A percentile compares a stretch with the other conserved stretches of the same genome.
Evolutionary conservation across 148 eudicot species (phyloP).

Genomic region (Pharnaceum exiguum): DNA sequence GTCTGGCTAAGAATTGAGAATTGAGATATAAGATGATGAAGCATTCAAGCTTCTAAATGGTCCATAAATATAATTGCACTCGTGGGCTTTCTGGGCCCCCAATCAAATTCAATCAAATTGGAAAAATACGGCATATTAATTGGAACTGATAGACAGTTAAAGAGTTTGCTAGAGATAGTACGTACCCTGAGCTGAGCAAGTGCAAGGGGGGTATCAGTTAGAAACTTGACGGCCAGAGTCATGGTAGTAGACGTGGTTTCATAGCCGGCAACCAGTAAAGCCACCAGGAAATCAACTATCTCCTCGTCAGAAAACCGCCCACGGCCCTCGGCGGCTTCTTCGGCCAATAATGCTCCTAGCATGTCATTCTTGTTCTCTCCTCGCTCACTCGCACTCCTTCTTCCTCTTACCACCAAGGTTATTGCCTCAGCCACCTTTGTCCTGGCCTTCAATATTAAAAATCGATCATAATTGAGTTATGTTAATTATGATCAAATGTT

Average conservation of each 20-base stretch:
- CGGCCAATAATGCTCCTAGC: slow-evolving; percentile 75
- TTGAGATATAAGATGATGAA: slow-evolving; percentile 27
- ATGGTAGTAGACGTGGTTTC: slow-evolving; percentile 91
- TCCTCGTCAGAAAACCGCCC: slow-evolving; percentile 79
- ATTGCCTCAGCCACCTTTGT: slow-evolving; percentile 87
- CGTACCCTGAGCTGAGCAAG: slow-evolving; percentile 74
- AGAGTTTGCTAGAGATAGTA: neutral
- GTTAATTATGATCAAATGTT: no score
- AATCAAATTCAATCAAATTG: neutral
- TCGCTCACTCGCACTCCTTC: slow-evolving; percentile 58
- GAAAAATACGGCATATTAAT: slow-evolving; percentile 1
- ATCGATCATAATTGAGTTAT: neutral
- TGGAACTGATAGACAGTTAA: neutral
- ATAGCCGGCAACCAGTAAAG: slow-evolving; percentile 87
- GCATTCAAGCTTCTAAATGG: slow-evolving; percentile 16
- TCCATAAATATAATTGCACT: slow-evolving; percentile 25
- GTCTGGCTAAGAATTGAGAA: slow-evolving; percentile 44
- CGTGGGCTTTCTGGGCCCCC: slow-evolving; percentile 29
- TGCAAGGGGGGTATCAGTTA: slow-evolving; percentile 85
- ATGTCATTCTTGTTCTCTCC: slow-evolving; percentile 82
- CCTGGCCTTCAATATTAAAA: slow-evolving; percentile 52
- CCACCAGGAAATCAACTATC: slow-evolving; percentile 82
- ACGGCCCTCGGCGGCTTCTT: slow-evolving; percentile 41
- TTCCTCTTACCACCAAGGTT: slow-evolving; percentile 58
- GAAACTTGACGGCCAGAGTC: slow-evolving; percentile 87